Evolutionary conservation across 176 grass and related monocot genomes (phyloP).

Genomic region (Avena eriantha): DNA sequence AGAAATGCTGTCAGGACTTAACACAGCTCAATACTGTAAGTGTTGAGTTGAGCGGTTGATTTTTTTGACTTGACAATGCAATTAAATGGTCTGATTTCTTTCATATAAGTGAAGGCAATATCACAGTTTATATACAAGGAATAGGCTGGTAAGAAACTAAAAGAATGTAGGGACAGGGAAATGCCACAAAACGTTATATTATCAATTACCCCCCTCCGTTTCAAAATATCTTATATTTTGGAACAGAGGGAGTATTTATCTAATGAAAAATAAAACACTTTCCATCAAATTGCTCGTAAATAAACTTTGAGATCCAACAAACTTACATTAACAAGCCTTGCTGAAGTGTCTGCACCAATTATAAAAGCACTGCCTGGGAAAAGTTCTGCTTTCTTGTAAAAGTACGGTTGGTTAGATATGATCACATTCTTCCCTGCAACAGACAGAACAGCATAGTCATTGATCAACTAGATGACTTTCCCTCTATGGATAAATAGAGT

Average conservation of each 20-base stretch:
- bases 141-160: slow-evolving; percentile 19
- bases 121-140: slow-evolving; percentile 15
- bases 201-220: not conserved
- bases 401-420: slow-evolving; percentile 93
- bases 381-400: slow-evolving; percentile 96
- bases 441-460: slow-evolving; percentile 46
- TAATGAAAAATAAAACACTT: slow-evolving; percentile 26
- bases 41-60: not conserved
- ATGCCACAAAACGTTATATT: not conserved
- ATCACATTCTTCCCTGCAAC: slow-evolving; percentile 86
- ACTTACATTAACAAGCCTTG: slow-evolving; percentile 91
- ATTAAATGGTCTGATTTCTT: slow-evolving; percentile 6
- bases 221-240: no score
- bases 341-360: slow-evolving; percentile 88
- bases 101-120: not conserved
- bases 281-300: not conserved
- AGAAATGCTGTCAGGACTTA: not conserved
- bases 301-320: slow-evolving; percentile 3
- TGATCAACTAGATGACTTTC: slow-evolving; percentile 16
- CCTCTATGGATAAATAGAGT: not conserved
- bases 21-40: slow-evolving; percentile 17
- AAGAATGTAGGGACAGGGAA: slow-evolving; percentile 3
- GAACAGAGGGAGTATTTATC: not conserved
- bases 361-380: slow-evolving; percentile 92
- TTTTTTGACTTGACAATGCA: not conserved